Percentiles rank a stretch among this genome's conserved stretches.
Evolutionary conservation across 495 filamentous ascomycete genomes (phyloP).

Genomic region (Neurospora sp.): DNA sequence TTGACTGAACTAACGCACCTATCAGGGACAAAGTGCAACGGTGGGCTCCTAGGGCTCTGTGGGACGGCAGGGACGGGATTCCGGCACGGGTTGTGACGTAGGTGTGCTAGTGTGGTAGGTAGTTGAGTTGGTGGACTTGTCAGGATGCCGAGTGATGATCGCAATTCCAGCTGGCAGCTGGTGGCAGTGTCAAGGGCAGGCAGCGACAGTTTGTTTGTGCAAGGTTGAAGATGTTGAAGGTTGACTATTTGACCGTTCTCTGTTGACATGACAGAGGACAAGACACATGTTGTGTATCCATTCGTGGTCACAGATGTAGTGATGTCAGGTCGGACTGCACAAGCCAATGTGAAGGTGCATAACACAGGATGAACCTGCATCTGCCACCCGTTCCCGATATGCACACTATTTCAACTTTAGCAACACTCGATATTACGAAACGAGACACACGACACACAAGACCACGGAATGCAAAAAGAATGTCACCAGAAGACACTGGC

Average conservation of each 20-base stretch:
- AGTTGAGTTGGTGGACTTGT: too few relatives aligned
- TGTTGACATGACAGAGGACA: background rate
- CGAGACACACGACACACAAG: background rate
- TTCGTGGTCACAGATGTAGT: background rate
- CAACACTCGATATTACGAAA: background rate
- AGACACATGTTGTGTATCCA: background rate
- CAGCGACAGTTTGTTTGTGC: background rate
- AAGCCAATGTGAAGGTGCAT: background rate
- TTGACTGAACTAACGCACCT: background rate
- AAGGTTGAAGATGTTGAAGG: too few relatives aligned
- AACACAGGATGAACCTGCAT: background rate
- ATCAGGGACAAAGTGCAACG: background rate
- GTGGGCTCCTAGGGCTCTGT: background rate
- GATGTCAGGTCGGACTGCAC: background rate
- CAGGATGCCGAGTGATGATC: background rate
- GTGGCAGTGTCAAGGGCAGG: background rate
- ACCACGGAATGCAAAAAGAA: background rate
- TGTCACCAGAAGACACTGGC: background rate
- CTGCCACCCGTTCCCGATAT: background rate
- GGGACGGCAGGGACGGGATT: background rate
- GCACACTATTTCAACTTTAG: background rate
- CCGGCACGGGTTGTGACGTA: background rate
- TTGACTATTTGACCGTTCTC: background rate
- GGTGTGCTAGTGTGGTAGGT: too few relatives aligned
- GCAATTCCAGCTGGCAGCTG: background rate